Base-by-base conservation (phyloP, 2,329 filamentous ascomycete genomes). In the Pseudogymnoascus sp. region DNA sequence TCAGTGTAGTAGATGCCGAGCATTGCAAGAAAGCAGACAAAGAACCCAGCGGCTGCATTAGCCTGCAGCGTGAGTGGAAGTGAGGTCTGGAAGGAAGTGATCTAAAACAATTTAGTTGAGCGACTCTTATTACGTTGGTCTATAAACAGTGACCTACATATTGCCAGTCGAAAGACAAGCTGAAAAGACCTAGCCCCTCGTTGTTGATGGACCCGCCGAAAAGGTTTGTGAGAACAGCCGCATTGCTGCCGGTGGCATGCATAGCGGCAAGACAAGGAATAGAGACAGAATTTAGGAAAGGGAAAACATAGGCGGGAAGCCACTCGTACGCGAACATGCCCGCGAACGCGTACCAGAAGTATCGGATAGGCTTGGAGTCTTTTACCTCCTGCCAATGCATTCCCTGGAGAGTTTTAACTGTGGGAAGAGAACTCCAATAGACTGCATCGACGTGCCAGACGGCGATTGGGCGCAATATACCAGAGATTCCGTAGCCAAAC, bases 71-170 rank as follows among this genome's bases (percentile, higher is more conserved):
- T 76, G 0, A 85, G 75, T 0, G 83, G 82, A 0, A 84, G 75
- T 0, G 82, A 78, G 0, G 81, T 82, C 43, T 76, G 74, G 67
- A 77, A 78, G 0, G 80, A 84, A 5, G 81, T 83, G 60, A 83
- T 81, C 78, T 83, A 65, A 2, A 10, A 7, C 0, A 16, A n/a
- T 12, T 45, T 60, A 10, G 6, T 37, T 62, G 23, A 69, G 65
- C 49, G 35, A 61, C 21, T 6, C 4, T 52, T 1, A 4, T 38
- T 10, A 10, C 8, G 6, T 39, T 4, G 5, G 4, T 12, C 29
- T 0, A 19, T 23, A 23, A 7, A n/a, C 12, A 16, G 66, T 66
- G 61, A 71, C 81, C 77, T 75, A 79, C 74, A 65, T 79, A 78
- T 64, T 78, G 73, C 74, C 77, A 79, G 65, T 80, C 78, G 33